Conservation (phyloP, 2,329 filamentous ascomycete genomes). For the Nothopassalora personata region DNA sequence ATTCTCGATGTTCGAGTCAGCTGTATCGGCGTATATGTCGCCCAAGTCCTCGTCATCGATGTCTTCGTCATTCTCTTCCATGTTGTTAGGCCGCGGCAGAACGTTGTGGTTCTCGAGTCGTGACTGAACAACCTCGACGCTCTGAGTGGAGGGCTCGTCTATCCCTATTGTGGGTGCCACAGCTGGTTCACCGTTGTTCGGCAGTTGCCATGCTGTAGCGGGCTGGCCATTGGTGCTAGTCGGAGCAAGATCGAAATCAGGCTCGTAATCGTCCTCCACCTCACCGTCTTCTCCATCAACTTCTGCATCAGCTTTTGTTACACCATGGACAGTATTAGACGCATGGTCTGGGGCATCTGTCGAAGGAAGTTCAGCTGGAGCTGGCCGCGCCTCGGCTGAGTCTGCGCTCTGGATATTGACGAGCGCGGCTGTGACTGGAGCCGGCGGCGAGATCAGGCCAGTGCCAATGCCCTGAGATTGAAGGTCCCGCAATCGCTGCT, state of each 20-base stretch:
- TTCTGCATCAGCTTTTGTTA: background rate
- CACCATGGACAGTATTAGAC: background rate
- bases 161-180: background rate
- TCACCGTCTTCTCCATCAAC: conserved; percentile 10
- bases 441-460: background rate
- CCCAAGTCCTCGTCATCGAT: conserved; percentile 11
- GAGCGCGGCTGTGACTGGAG: background rate
- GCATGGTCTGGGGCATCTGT: background rate
- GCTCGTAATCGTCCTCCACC: conserved; percentile 14
- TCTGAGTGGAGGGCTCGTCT: background rate
- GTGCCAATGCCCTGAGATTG: background rate
- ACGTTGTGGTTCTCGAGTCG: background rate
- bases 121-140: background rate
- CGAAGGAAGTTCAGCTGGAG: background rate
- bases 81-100: background rate
- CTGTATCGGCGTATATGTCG: conserved; percentile 5
- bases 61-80: conserved; percentile 7
- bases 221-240: background rate
- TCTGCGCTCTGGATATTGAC: background rate
- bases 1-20: background rate
- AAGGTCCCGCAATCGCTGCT: background rate
- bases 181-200: background rate
- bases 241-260: background rate
- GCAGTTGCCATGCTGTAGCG: background rate
- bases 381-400: background rate